Evolutionary conservation across 805 yeast genomes (phyloP).

Genomic region (Phaffomyces opuntiae): DNA sequence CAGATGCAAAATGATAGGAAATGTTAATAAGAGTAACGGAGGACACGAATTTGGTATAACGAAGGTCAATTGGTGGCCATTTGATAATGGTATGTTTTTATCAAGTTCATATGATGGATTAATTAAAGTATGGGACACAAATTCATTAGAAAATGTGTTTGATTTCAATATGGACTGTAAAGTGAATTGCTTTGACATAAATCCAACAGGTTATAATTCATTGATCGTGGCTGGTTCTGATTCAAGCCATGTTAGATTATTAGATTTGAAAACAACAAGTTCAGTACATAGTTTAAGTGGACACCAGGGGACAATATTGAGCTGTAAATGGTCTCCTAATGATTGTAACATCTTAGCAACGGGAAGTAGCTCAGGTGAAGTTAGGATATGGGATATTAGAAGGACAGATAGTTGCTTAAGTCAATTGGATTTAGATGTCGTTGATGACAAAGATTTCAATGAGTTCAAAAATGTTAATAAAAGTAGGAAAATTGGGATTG

Average conservation of each 20-base stretch:
- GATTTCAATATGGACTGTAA: constrained; percentile 54
- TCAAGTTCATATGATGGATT: constrained; percentile 75
- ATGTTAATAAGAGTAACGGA: constrained; percentile 20
- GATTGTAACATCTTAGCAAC: constrained; percentile 57
- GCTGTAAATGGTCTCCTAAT: constrained; percentile 72
- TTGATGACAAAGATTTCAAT: constrained; percentile 24
- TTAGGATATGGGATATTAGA: constrained; percentile 81
- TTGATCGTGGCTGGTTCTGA: constrained; percentile 67
- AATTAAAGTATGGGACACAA: constrained; percentile 78
- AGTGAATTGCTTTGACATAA: constrained; percentile 62
- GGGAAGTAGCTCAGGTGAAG: constrained; percentile 78
- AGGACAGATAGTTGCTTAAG: constrained; percentile 57
- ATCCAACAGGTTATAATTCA: constrained; percentile 38
- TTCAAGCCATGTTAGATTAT: constrained; percentile 56
- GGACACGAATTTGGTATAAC: constrained; percentile 73
- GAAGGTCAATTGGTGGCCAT: constrained; percentile 79
- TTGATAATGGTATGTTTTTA: constrained; percentile 79
- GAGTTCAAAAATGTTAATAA: constrained; percentile 10
- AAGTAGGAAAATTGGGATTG: constrained; percentile 17
- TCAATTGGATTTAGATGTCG: constrained; percentile 50
- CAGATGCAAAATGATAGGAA: constrained; percentile 6
- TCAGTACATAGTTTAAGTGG: constrained; percentile 67
- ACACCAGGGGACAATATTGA: constrained; percentile 42
- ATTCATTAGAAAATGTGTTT: constrained; percentile 56
- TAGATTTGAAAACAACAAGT: constrained; percentile 70